These are phyloP conservation scores for Colletotrichum trifolii DNA, from an alignment of 2,329 filamentous ascomycete genomes.

Conservation along the genomic window DNA sequence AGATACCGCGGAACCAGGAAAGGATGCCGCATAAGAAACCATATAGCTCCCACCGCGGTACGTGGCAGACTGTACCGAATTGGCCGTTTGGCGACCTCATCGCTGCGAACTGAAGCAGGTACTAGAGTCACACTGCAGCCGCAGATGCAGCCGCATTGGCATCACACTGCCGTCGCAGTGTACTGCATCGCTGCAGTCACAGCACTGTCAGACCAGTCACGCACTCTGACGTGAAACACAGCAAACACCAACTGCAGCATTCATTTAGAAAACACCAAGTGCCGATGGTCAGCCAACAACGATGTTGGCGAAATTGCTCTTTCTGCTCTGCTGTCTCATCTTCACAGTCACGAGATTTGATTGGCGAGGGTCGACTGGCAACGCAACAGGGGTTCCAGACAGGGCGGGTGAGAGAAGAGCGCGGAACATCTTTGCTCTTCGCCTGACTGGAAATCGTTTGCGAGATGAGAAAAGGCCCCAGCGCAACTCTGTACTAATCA, in stretches of 20 bases:
- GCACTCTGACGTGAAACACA: too few relatives aligned
- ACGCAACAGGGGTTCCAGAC: slow-evolving; percentile 13
- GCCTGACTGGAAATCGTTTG: background rate
- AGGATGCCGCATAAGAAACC: background rate
- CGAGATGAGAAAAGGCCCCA: slow-evolving; percentile 26
- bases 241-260: too few relatives aligned
- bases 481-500: slow-evolving; percentile 6
- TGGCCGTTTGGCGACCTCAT: background rate
- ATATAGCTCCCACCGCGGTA: background rate
- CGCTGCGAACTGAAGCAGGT: slow-evolving; percentile 22
- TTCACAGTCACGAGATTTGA: slow-evolving; percentile 7
- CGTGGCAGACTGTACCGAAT: background rate
- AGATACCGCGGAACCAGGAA: too few relatives aligned
- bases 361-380: slow-evolving; percentile 24
- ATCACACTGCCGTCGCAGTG: too few relatives aligned
- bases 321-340: slow-evolving; percentile 28
- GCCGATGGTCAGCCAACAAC: slow-evolving; percentile 26
- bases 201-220: too few relatives aligned
- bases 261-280: background rate
- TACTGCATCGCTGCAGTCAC: too few relatives aligned
- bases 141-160: background rate
- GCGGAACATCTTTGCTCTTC: too few relatives aligned
- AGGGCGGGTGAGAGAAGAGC: too few relatives aligned
- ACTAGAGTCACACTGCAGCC: slow-evolving; percentile 18
- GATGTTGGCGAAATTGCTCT: slow-evolving; percentile 29